Evolutionary conservation across 75 land plant genomes (phyloP).

Genomic region (Chamaecyparis obtusa): DNA sequence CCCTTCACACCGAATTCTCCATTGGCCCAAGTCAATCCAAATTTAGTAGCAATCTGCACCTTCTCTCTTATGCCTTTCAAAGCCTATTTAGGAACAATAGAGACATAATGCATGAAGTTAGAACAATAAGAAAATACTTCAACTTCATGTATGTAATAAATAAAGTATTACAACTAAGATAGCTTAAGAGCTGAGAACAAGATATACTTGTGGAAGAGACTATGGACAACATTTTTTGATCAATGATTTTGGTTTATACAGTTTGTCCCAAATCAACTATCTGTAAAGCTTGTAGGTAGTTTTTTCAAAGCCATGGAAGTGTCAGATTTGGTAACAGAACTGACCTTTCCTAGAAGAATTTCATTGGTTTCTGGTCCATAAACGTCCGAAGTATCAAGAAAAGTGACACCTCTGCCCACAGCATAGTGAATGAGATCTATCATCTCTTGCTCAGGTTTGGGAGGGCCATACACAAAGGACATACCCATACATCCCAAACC

Average conservation of each 20-base stretch:
- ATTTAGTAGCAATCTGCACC: constrained; percentile 52
- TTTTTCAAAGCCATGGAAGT: too few species aligned
- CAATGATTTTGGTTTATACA: too few species aligned
- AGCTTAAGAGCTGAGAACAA: too few species aligned
- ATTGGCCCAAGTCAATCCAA: constrained; percentile 15
- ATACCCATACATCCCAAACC: constrained; percentile 42
- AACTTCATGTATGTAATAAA: not conserved
- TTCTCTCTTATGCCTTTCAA: constrained; percentile 47
- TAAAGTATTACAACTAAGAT: not conserved
- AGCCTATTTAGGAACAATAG: constrained; percentile 29
- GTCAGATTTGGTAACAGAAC: not conserved
- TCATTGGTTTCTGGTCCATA: constrained; percentile 16
- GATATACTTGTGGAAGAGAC: too few species aligned
- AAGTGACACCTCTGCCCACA: constrained; percentile 20
- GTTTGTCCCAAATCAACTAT: too few species aligned
- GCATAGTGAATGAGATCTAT: constrained; percentile 13
- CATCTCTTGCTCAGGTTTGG: too few species aligned
- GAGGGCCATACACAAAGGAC: constrained; percentile 30
- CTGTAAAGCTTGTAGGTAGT: too few species aligned
- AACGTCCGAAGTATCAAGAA: constrained; percentile 24
- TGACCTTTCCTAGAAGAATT: constrained; percentile 25
- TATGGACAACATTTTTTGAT: too few species aligned
- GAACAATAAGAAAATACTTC: not conserved
- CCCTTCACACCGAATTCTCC: not conserved
- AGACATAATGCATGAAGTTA: not conserved